A percentile compares a stretch with the other conserved stretches of the same genome.
Evolutionary conservation across 2,329 filamentous ascomycete species (phyloP).

Genomic region (Fusarium clavum): DNA sequence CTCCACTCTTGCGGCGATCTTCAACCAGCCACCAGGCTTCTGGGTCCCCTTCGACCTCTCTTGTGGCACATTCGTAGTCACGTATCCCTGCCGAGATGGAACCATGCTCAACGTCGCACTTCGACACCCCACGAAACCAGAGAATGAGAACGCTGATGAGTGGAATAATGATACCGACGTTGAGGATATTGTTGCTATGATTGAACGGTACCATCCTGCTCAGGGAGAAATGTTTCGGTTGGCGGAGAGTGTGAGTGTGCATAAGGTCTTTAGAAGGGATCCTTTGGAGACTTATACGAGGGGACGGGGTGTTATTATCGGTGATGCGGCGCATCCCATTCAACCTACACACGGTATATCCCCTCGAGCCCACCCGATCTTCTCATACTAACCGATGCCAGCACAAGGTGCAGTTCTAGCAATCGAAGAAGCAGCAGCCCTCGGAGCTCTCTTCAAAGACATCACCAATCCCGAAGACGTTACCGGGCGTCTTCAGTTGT

Average conservation of each 20-base stretch:
- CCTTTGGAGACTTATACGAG: background rate
- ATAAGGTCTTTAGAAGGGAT: background rate
- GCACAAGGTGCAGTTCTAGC: conserved; percentile 3
- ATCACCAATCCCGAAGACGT: fast-evolving
- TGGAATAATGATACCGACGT: background rate
- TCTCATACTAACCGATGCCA: too few relatives aligned
- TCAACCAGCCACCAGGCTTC: background rate
- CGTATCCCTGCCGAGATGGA: background rate
- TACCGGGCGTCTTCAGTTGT: fast-evolving
- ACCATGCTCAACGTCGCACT: conserved; percentile 6
- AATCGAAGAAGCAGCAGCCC: background rate
- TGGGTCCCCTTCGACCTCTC: conserved; percentile 6
- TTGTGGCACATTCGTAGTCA: background rate
- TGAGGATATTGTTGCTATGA: background rate
- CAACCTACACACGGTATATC: conserved; percentile 3
- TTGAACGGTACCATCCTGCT: fast-evolving
- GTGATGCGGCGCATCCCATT: conserved; percentile 4
- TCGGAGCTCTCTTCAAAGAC: background rate
- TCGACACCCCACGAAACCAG: background rate
- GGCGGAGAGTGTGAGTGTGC: conserved; percentile 1
- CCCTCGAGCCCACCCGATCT: too few relatives aligned
- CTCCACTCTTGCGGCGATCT: background rate
- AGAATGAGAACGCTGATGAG: background rate
- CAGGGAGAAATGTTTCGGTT: background rate
- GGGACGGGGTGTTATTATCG: background rate